These are phyloP conservation scores for Clonostachys rosea DNA, from an alignment of 2,329 filamentous ascomycete genomes.

Conservation along the genomic window DNA sequence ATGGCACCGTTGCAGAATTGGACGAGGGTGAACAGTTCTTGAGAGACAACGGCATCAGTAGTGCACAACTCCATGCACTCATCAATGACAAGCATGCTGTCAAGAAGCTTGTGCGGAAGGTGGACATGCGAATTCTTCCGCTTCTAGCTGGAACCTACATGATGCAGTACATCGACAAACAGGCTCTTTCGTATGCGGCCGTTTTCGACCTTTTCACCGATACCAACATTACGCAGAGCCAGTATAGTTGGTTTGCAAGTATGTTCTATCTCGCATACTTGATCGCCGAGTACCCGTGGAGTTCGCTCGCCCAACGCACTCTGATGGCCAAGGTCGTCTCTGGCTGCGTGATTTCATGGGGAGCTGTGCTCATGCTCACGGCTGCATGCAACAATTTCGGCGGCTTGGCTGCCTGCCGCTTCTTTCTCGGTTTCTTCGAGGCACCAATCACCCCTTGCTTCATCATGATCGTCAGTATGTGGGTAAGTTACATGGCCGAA, in stretches of 20 bases:
- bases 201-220: slow-evolving; percentile 49
- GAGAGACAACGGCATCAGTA: slow-evolving; percentile 36
- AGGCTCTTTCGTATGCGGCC: slow-evolving; percentile 46
- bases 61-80: slow-evolving; percentile 33
- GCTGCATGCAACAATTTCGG: slow-evolving; percentile 33
- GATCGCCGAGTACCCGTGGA: slow-evolving; percentile 30
- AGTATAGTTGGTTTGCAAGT: slow-evolving; percentile 51
- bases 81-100: slow-evolving; percentile 29
- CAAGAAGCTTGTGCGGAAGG: slow-evolving; percentile 29
- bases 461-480: slow-evolving; percentile 45
- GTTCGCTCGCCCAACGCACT: slow-evolving; percentile 24
- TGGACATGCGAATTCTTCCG: slow-evolving; percentile 45
- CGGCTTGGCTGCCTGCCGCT: slow-evolving; percentile 34
- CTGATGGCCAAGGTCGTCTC: slow-evolving; percentile 25
- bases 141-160: slow-evolving; percentile 43
- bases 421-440: slow-evolving; percentile 41
- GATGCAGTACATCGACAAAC: slow-evolving; percentile 53
- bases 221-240: slow-evolving; percentile 35
- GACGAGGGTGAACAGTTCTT: slow-evolving; percentile 45
- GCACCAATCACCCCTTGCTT: slow-evolving; percentile 41
- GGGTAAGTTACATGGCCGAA: slow-evolving; percentile 14
- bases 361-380: slow-evolving; percentile 32
- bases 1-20: slow-evolving; percentile 18
- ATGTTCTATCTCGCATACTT: slow-evolving; percentile 51
- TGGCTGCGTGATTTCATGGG: slow-evolving; percentile 24